These are phyloP conservation scores for Perilla frutescens DNA, from an alignment of 257 asterid species.

Conservation along the genomic window DNA sequence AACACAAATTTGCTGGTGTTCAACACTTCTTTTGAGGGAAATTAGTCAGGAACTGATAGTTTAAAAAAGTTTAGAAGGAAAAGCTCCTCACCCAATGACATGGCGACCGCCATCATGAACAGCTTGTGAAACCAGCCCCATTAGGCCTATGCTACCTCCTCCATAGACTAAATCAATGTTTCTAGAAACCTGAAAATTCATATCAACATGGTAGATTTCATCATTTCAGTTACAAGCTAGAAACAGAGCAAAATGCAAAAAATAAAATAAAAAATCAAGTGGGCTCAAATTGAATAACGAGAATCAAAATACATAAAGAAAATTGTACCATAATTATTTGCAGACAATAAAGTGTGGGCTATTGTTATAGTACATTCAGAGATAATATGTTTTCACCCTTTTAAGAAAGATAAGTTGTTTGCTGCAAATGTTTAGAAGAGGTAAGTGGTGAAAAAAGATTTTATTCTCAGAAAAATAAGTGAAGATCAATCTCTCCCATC, in stretches of 20 bases:
- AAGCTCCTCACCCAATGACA: slow-evolving; percentile 70
- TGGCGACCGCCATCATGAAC: slow-evolving; percentile 96
- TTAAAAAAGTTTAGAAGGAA: slow-evolving; percentile 3
- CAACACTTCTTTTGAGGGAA: not conserved
- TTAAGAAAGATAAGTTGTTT: slow-evolving; percentile 25
- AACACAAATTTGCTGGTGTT: slow-evolving; percentile 8
- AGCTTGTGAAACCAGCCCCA: slow-evolving; percentile 95
- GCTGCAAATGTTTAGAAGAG: not conserved
- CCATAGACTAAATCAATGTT: slow-evolving; percentile 98
- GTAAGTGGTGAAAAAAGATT: too few relatives aligned
- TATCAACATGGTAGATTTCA: slow-evolving; percentile 31
- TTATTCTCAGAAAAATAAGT: not conserved
- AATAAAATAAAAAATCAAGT: not conserved
- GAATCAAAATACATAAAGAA: not conserved
- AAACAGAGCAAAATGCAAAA: slow-evolving; percentile 25
- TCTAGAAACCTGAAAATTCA: slow-evolving; percentile 62
- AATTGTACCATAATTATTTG: not conserved
- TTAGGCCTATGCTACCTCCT: slow-evolving; percentile 97
- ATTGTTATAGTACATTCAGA: slow-evolving; percentile 30
- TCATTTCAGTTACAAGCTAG: slow-evolving; percentile 13
- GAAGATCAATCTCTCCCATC: slow-evolving; percentile 28
- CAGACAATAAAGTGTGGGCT: not conserved
- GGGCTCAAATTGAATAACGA: slow-evolving; percentile 5
- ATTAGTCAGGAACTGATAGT: slow-evolving; percentile 19
- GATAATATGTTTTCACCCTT: slow-evolving; percentile 25